Evolutionary conservation across 768 basidiomycete genomes (phyloP).

Genomic region (Lyophyllum semitale): DNA sequence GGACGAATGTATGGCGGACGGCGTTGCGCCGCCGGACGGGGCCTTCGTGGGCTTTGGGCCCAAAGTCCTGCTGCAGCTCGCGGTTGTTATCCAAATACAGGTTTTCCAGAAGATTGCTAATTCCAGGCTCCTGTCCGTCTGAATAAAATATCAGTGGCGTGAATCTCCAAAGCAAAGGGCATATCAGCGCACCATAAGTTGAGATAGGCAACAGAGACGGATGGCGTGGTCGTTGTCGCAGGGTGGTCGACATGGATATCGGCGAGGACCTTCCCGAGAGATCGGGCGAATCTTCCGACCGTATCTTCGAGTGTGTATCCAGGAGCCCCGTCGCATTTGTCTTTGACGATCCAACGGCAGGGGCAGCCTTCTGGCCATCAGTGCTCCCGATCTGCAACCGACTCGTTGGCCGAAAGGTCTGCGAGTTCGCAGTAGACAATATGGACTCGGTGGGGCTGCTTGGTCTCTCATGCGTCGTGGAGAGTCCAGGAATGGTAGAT

Average conservation of each 20-base stretch:
- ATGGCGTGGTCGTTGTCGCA: conserved; percentile 50
- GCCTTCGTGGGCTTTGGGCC: conserved; percentile 82
- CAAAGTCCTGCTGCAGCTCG: conserved; percentile 89
- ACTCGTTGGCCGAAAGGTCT: conserved; percentile 56
- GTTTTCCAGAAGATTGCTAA: conserved; percentile 86
- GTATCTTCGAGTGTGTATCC: conserved; percentile 72
- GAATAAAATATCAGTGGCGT: conserved; percentile 3
- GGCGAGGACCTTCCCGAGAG: conserved; percentile 82
- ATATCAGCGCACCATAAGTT: conserved; percentile 59
- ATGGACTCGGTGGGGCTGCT: conserved; percentile 84
- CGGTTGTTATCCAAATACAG: conserved; percentile 85
- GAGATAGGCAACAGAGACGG: conserved; percentile 64
- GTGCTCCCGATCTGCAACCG: conserved; percentile 69
- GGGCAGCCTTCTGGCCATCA: conserved; percentile 84
- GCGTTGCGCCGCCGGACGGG: conserved; percentile 78
- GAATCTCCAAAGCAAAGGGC: not conserved
- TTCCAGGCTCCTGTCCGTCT: conserved; percentile 92
- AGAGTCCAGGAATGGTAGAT: conserved; percentile 21
- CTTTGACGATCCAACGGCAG: conserved; percentile 85
- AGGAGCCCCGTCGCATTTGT: conserved; percentile 82
- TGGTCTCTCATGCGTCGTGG: conserved; percentile 53
- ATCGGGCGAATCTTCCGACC: conserved; percentile 66
- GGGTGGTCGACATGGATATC: conserved; percentile 57
- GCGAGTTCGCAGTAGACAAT: conserved; percentile 69
- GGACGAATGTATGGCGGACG: conserved; percentile 64